These are phyloP conservation scores for Hericium alpestre DNA, from an alignment of 768 basidiomycete species.

Conservation along the genomic window DNA sequence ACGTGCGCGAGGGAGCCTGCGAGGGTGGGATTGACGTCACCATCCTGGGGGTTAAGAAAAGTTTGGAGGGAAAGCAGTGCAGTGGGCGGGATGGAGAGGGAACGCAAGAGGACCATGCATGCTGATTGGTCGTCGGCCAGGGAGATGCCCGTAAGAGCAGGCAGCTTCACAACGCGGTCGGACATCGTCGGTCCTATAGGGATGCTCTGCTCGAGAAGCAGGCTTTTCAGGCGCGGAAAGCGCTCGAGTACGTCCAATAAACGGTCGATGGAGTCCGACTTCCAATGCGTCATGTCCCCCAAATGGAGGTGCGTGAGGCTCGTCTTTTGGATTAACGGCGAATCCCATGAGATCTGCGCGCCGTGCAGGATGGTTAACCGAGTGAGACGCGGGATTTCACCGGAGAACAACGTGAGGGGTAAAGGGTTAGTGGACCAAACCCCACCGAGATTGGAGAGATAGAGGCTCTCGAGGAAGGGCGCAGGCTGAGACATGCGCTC, in stretches of 20 bases:
- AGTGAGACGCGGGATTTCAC: not conserved
- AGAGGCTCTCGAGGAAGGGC: not conserved
- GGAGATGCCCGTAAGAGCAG: not conserved
- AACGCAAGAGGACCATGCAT: not conserved
- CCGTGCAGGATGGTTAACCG: not conserved
- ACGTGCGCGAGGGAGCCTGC: not conserved
- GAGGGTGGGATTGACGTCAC: not conserved
- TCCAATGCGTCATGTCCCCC: not conserved
- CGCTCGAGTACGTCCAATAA: not conserved
- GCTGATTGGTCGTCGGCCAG: not conserved
- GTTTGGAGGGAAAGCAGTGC: not conserved
- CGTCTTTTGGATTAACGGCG: not conserved
- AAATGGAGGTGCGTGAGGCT: not conserved
- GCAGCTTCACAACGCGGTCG: not conserved
- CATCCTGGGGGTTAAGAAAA: not conserved
- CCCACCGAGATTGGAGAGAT: not conserved
- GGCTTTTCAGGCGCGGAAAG: not conserved
- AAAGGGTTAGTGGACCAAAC: not conserved
- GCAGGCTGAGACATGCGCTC: not conserved
- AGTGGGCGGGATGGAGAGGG: not conserved
- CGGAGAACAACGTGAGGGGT: not conserved
- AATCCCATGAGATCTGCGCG: not conserved
- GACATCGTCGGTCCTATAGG: not conserved
- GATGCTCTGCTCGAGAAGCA: not conserved
- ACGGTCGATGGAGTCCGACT: not conserved